Base-by-base conservation (phyloP, 2,329 filamentous ascomycete genomes). In the Plenodomus tracheiphilus region DNA sequence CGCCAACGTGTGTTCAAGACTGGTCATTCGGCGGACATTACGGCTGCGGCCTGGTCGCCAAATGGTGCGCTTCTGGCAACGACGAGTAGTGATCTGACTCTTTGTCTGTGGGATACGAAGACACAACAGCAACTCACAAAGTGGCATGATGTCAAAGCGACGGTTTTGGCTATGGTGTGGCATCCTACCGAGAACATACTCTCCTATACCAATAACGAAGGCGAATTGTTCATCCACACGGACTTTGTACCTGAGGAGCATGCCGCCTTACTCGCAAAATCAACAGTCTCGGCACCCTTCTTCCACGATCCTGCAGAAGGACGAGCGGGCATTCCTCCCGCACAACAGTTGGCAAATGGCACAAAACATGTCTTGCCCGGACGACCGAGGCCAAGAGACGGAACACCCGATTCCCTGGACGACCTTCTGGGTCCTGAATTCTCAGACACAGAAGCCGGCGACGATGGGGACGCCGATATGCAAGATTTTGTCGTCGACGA, bases 401-500 rank as follows among this genome's bases (percentile, higher is more conserved):
- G 82, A n/a, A 86, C 86, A 0, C 78, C 86, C 1, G 89, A 91
- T 53, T 91, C 89, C 35, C 77, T 96, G 2, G 91, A 94, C 68
- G 91, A 91, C 43, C 84, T 96, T n/a, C 79, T 96, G 2, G 85
- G 81, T 17, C 83, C 64, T 2, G 69, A 84, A 0, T 82, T 64
- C 72, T 85, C 75, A 77, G 76, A 76, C 11, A 54, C 56, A 17
- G 53, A 62, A 41, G 66, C 57, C 10, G 83, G 83, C 56, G 61
- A 61, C n/a, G 84, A 84, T 59, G 59, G 52, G 1, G 62, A 66
- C 15, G 61, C 64, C 46, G 62, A 64, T n/a, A 73, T 74, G 53
- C 88, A 91, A 36, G 90, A 91, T 55, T 99, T 97, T 69, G 89
- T 99, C 1, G 85, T 91, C 4, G 94, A 99, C 63, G 94, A 99